Conservation (phyloP, 805 yeast species). For the Sugiyamaella boreocaroliniensis region DNA sequence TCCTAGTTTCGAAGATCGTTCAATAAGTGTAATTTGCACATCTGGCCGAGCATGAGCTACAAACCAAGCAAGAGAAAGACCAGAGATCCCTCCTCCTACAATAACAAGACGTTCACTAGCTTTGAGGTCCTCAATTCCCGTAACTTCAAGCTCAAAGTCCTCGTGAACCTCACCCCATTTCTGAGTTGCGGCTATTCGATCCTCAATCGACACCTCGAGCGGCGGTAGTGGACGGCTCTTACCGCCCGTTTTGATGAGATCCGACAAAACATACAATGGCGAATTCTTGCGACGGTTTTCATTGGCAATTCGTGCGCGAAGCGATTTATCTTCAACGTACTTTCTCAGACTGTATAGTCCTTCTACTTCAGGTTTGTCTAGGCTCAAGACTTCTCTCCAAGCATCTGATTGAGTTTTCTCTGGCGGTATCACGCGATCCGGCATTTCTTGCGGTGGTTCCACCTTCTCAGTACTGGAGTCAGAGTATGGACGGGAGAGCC, state of each 20-base stretch:
- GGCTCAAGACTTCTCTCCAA: constrained; percentile 4
- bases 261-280: constrained; percentile 3
- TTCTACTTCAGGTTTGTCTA: neutral
- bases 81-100: constrained; percentile 85
- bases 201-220: neutral
- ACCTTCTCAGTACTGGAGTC: no score
- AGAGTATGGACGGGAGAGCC: no score
- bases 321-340: constrained; percentile 1
- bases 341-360: constrained; percentile 4
- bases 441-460: neutral
- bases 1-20: constrained; percentile 50
- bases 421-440: neutral
- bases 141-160: constrained; percentile 23
- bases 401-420: neutral
- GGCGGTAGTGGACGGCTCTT: constrained; percentile 1
- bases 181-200: constrained; percentile 3
- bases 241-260: neutral
- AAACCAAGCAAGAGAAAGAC: constrained; percentile 46
- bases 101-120: constrained; percentile 51
- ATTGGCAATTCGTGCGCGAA: neutral
- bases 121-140: constrained; percentile 24
- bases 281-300: neutral
- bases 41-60: constrained; percentile 72
- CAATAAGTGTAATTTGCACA: constrained; percentile 55
- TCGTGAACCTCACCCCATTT: constrained; percentile 27